Conservation (phyloP, 2,329 filamentous ascomycete genomes). For the Coniosporium tulheliwenetii region DNA sequence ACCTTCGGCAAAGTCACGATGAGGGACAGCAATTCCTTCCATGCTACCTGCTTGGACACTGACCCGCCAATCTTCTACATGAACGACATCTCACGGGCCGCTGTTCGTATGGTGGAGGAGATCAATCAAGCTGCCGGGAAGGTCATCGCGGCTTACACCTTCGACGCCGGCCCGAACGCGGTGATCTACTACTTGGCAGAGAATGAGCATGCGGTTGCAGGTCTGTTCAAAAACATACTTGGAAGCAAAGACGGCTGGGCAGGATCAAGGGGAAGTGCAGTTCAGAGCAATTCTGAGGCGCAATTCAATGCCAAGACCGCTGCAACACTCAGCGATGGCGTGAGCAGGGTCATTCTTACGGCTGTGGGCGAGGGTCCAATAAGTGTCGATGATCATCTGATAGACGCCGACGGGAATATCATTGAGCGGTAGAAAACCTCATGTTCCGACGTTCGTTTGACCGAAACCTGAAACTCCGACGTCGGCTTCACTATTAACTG, state of each 20-base stretch:
- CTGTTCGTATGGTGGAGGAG: conserved; percentile 74
- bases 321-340: conserved; percentile 48
- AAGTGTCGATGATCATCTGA: conserved; percentile 62
- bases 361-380: conserved; percentile 79
- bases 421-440: not conserved
- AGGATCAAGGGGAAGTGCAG: conserved; percentile 32
- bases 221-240: conserved; percentile 57
- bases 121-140: conserved; percentile 71
- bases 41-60: conserved; percentile 86
- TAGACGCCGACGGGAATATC: conserved; percentile 48
- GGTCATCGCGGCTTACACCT: conserved; percentile 84
- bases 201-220: conserved; percentile 57
- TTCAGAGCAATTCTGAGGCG: conserved; percentile 47
- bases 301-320: conserved; percentile 37
- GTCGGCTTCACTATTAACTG: too few species aligned
- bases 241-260: conserved; percentile 57
- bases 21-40: conserved; percentile 95
- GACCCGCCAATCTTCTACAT: conserved; percentile 98
- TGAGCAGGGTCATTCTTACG: conserved; percentile 82
- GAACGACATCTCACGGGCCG: conserved; percentile 81
- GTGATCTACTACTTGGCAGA: conserved; percentile 89
- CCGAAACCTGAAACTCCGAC: too few species aligned
- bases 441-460: too few species aligned
- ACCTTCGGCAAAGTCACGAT: conserved; percentile 83
- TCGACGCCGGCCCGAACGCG: conserved; percentile 92